Percentiles rank a stretch among this genome's conserved stretches.
These are phyloP conservation scores for Lepiota venenata DNA, from an alignment of 768 basidiomycete genomes.

Conservation along the genomic window DNA sequence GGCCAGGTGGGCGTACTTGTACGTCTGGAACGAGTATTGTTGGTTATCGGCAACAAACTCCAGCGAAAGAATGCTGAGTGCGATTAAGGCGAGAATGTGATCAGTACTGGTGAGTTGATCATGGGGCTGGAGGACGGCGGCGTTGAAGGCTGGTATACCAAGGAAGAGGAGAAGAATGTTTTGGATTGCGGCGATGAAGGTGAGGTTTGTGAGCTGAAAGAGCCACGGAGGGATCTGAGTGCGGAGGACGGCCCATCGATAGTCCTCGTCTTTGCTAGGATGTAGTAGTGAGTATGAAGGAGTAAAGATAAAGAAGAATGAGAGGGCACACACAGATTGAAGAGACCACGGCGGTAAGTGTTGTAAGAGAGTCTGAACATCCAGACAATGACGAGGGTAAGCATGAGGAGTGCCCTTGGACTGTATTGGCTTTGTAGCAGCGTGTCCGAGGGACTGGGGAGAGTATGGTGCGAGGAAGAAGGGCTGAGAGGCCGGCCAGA, in stretches of 20 bases:
- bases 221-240: conserved; percentile 41
- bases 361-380: conserved; percentile 75
- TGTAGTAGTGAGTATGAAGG: conserved; percentile 1
- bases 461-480: conserved; percentile 51
- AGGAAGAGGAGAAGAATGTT: conserved; percentile 78
- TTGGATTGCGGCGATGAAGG: conserved; percentile 77
- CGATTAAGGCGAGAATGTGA: conserved; percentile 52
- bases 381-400: conserved; percentile 65
- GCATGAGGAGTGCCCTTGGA: conserved; percentile 72
- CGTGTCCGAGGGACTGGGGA: conserved; percentile 42
- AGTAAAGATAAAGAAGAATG: neutral
- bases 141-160: conserved; percentile 56
- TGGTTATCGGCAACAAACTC: conserved; percentile 93
- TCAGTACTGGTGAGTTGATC: conserved; percentile 56
- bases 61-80: conserved; percentile 53
- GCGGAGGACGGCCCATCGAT: conserved; percentile 84
- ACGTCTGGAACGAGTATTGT: conserved; percentile 81
- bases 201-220: conserved; percentile 45
- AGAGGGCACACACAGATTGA: conserved; percentile 51
- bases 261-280: conserved; percentile 83
- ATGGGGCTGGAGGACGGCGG: conserved; percentile 51
- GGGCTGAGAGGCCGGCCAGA: conserved; percentile 41
- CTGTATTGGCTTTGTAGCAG: conserved; percentile 48
- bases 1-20: conserved; percentile 55
- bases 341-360: conserved; percentile 80